phyloP scores from a whole-genome alignment of 2,329 filamentous ascomycete species.

The Cryphonectria carpinicola region DNA sequence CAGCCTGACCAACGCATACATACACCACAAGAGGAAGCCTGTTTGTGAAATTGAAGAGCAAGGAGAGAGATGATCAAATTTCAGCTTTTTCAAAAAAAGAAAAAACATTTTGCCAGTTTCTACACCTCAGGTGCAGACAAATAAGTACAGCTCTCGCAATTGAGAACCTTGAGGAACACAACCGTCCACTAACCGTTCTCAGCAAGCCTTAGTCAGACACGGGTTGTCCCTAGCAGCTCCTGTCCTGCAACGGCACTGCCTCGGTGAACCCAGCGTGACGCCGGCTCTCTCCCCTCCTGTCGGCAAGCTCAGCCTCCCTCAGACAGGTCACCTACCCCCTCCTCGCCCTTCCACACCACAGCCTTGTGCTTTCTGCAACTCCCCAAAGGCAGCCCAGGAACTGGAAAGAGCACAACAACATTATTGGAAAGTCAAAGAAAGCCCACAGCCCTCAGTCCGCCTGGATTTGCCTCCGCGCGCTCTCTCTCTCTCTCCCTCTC shows the following conservation, averaged over 20 bases:
- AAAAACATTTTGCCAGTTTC: not conserved
- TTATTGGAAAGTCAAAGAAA: not conserved
- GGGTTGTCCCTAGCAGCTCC: not conserved
- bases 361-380: slow-evolving; percentile 18
- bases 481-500: slow-evolving; percentile 5
- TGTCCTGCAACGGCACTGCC: not conserved
- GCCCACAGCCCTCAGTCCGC: not conserved
- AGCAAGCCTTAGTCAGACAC: slow-evolving; percentile 1
- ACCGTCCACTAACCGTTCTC: not conserved
- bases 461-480: slow-evolving; percentile 7
- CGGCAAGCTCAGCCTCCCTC: slow-evolving; percentile 23
- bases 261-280: slow-evolving; percentile 14
- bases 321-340: not conserved
- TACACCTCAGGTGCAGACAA: not conserved
- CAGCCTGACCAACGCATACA: not conserved
- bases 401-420: slow-evolving; percentile 7
- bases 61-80: not conserved
- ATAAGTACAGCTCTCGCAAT: not conserved
- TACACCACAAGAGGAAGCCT: not conserved
- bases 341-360: slow-evolving; percentile 9
- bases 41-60: not conserved
- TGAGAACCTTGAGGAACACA: not conserved
- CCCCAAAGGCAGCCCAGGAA: slow-evolving; percentile 12
- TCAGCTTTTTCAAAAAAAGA: not conserved
- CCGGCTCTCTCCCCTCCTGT: slow-evolving; percentile 16